phyloP scores from a whole-genome alignment of 768 basidiomycete species.

The Leccinellum rugosiceps region DNA sequence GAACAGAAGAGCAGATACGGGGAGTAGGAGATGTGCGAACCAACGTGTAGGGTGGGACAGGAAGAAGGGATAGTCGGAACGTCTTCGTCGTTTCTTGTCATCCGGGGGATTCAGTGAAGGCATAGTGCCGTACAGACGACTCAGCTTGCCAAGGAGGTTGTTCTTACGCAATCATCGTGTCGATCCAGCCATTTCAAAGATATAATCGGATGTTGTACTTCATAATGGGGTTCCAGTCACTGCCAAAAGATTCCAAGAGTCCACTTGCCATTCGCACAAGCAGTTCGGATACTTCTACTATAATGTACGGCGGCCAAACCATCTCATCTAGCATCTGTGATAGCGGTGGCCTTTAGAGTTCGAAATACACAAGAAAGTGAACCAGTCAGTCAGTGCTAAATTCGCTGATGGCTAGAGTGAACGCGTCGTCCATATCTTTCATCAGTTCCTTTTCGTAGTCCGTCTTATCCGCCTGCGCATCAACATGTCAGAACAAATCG shows the following conservation, averaged over 20 bases:
- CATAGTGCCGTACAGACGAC: not conserved
- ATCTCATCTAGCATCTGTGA: not conserved
- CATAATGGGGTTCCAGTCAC: too few relatives aligned
- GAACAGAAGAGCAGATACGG: not conserved
- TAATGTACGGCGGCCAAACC: not conserved
- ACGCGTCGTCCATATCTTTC: too few relatives aligned
- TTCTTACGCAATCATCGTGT: too few relatives aligned
- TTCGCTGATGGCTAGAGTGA: not conserved
- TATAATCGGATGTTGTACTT: too few relatives aligned
- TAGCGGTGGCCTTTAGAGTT: not conserved
- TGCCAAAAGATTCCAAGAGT: too few relatives aligned
- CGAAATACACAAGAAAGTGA: not conserved
- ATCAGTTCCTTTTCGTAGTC: not conserved
- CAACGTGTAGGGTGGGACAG: constrained; percentile 68
- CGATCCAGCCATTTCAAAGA: too few relatives aligned
- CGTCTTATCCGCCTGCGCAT: not conserved
- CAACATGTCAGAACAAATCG: not conserved
- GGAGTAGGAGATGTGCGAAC: constrained; percentile 32
- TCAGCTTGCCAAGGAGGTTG: too few relatives aligned
- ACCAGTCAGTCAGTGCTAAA: not conserved
- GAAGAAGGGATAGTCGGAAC: constrained; percentile 57
- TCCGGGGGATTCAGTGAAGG: not conserved
- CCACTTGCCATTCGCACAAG: not conserved
- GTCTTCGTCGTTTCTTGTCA: constrained; percentile 38
- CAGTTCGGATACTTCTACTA: not conserved